Evolutionary conservation across 257 asterid species (phyloP).

Genomic region (Nicotiana noctiflora): DNA sequence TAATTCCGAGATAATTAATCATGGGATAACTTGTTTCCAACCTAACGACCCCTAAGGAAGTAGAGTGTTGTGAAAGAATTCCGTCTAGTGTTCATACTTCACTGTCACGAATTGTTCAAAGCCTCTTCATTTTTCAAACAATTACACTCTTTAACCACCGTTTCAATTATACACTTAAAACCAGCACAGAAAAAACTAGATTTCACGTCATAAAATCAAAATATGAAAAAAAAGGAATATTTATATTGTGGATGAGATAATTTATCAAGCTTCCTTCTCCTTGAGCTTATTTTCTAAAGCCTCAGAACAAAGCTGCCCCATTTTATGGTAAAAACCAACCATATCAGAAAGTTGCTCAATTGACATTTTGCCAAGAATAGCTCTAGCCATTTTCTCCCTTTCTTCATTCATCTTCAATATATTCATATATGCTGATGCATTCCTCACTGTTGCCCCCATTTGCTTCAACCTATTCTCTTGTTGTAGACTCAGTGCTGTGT

Average conservation of each 20-base stretch:
- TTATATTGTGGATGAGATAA: no score
- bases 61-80: no score
- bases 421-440: conserved; percentile 40
- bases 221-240: neutral
- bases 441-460: conserved; percentile 81
- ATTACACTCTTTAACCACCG: neutral
- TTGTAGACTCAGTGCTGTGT: conserved; percentile 55
- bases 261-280: conserved; percentile 14
- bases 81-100: no score
- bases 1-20: no score
- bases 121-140: neutral
- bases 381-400: conserved; percentile 40
- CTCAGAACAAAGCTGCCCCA: conserved; percentile 67
- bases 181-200: neutral
- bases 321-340: conserved; percentile 49
- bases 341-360: conserved; percentile 61
- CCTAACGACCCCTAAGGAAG: no score
- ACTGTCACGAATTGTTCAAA: neutral
- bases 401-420: conserved; percentile 47
- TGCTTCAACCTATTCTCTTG: conserved; percentile 62
- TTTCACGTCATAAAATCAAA: neutral
- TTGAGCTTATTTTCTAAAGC: conserved; percentile 51
- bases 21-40: no score
- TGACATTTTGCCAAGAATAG: conserved; percentile 53
- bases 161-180: neutral